Evolutionary conservation across 148 eudicot species (phyloP), one percentile per base, ranked within the genome.

Genomic region (Cornus florida): DNA sequence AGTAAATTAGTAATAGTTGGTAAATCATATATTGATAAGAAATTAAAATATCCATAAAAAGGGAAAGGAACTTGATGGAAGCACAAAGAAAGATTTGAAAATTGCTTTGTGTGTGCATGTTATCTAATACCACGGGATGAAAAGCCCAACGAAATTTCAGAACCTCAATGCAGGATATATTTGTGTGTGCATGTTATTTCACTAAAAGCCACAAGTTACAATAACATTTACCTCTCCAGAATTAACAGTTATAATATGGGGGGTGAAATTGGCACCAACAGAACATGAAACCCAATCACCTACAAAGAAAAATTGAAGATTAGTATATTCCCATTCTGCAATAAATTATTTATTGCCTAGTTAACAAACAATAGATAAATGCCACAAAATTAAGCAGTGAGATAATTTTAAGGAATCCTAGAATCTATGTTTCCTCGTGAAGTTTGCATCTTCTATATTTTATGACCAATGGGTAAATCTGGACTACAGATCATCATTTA

Each of bases 201-300:
- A 35, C 9, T 57, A 75, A 73, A 71, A 73, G 8, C 13, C 28
- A 67, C 22, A 14, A 76, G 67, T 48, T 24, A 38, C 6, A 39
- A 43, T n/a, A 76, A 32, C 38, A 81, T 31, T 84, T 88, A 95
- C 99, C 99, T 97, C 99, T 71, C 98, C 98, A 67, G 97, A 81
- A 79, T 90, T 88, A 71, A 94, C 99, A 23, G 92, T 94, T 85
- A 97, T 88, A 62, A 97, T 86, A 79, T 97, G 99, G 79, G 99
- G 98, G 4, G 94, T 94, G 86, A 97, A 91, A 85, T 91, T 97
- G 79, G 92, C 93, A 82, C 98, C 98, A 60, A 88, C 96, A 7
- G 98, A 88, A 83, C 94, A 83, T 53, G 96, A 88, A 81, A 91
- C 87, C 93, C 89, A 87, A 59, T 91, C 95, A 84, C 95, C 99